Evolutionary conservation across 2,329 filamentous ascomycete species (phyloP).

Genomic region (Colletotrichum limetticola): DNA sequence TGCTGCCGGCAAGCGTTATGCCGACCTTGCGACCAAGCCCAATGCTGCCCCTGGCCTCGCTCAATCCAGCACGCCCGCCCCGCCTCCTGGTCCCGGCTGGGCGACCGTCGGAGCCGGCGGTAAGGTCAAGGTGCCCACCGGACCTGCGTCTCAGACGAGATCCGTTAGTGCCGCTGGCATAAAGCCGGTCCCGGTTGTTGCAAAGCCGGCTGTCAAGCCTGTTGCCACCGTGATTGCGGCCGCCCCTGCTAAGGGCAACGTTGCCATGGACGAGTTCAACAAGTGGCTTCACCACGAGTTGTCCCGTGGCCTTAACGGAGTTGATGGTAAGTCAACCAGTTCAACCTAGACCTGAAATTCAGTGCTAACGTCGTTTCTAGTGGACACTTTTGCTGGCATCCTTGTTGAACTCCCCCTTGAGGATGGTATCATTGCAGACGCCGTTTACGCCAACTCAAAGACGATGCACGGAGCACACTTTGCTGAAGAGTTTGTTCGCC

Average conservation of each 20-base stretch:
- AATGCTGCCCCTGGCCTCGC: constrained; percentile 39
- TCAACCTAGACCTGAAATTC: fast-evolving
- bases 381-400: constrained; percentile 82
- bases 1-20: constrained; percentile 84
- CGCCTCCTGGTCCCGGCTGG: constrained; percentile 72
- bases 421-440: constrained; percentile 85
- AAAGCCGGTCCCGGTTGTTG: constrained; percentile 55
- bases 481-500: constrained; percentile 92
- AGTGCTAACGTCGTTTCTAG: constrained; percentile 58
- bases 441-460: constrained; percentile 85
- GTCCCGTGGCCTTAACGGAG: constrained; percentile 73
- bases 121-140: constrained; percentile 83
- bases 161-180: constrained; percentile 54
- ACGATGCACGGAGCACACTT: constrained; percentile 95
- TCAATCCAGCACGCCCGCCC: constrained; percentile 58
- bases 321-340: constrained; percentile 59
- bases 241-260: constrained; percentile 56
- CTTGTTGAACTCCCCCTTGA: constrained; percentile 83
- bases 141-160: constrained; percentile 61
- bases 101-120: constrained; percentile 94
- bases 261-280: constrained; percentile 88
- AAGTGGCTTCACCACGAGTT: constrained; percentile 91
- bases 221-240: constrained; percentile 57
- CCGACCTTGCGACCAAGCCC: constrained; percentile 83
- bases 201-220: constrained; percentile 64